Evolutionary conservation across 495 filamentous ascomycete species (phyloP).

Genomic region (Corynascus novoguineensis): DNA sequence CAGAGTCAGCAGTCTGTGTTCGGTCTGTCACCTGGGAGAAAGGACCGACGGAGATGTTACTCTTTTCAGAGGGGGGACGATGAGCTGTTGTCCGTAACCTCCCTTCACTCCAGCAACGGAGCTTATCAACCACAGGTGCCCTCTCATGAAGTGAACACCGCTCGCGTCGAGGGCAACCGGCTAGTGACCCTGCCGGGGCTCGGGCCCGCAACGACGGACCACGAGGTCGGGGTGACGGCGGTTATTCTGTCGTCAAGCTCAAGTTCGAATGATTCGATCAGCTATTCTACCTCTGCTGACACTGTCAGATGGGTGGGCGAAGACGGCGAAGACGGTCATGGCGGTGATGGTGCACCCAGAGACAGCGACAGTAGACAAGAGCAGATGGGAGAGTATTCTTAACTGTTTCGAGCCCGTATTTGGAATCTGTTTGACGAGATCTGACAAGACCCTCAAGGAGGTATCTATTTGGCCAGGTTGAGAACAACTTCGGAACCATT

Average conservation of each 20-base stretch:
- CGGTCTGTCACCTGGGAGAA: not conserved
- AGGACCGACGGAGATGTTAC: slow-evolving; percentile 6
- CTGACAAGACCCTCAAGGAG: too few species aligned
- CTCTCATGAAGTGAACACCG: not conserved
- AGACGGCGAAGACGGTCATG: not conserved
- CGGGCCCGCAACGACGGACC: not conserved
- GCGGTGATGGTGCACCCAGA: not conserved
- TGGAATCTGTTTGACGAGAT: too few species aligned
- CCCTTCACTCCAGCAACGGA: not conserved
- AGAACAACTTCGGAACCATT: too few species aligned
- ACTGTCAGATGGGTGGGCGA: not conserved
- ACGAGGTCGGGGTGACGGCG: not conserved
- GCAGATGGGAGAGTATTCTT: not conserved
- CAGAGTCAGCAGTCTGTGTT: not conserved
- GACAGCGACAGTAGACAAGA: not conserved
- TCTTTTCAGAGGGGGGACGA: slow-evolving; percentile 19
- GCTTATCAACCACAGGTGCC: not conserved
- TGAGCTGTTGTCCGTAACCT: slow-evolving; percentile 10
- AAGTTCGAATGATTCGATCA: not conserved
- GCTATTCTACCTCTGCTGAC: not conserved
- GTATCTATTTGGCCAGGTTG: too few species aligned
- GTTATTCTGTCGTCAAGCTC: not conserved
- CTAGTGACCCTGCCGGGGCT: not conserved
- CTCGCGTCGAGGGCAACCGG: not conserved
- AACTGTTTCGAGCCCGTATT: too few species aligned